Evolutionary conservation across 768 basidiomycete species (phyloP).

Genomic region (Porpolomopsis calyptriformis): DNA sequence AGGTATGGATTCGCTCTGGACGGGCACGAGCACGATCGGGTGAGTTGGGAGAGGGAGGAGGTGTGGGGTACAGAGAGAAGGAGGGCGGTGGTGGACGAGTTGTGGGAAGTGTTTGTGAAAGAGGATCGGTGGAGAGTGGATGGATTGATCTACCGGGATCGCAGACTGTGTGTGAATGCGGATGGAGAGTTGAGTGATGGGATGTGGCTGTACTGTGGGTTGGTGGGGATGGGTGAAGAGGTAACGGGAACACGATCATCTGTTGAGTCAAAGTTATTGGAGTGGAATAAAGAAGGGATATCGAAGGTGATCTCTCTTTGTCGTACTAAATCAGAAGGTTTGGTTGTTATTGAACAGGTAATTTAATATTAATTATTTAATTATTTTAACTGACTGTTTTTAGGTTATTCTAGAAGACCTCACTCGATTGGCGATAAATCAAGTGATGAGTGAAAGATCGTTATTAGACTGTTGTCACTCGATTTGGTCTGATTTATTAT

Average conservation of each 20-base stretch:
- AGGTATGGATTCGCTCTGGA: slow-evolving; percentile 72
- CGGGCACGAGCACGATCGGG: slow-evolving; percentile 55
- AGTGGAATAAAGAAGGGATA: not conserved
- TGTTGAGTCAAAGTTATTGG: not conserved
- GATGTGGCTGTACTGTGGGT: slow-evolving; percentile 37
- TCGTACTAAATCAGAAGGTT: not conserved
- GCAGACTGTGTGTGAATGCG: slow-evolving; percentile 25
- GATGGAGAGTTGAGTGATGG: slow-evolving; percentile 42
- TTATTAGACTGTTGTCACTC: slow-evolving; percentile 42
- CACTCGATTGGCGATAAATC: slow-evolving; percentile 34
- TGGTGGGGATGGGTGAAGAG: slow-evolving; percentile 16
- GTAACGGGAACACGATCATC: slow-evolving; percentile 6
- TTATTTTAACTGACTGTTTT: too few species aligned
- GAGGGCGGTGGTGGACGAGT: not conserved
- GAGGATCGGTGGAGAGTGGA: not conserved
- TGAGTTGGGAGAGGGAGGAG: slow-evolving; percentile 33
- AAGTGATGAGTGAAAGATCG: slow-evolving; percentile 41
- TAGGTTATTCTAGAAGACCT: slow-evolving; percentile 29
- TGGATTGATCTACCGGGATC: not conserved
- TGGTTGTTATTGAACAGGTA: too few species aligned
- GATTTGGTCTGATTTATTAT: slow-evolving; percentile 28
- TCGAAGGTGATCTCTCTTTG: too few species aligned
- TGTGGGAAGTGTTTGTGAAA: not conserved
- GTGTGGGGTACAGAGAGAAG: slow-evolving; percentile 13
- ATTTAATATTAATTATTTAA: too few species aligned